A percentile compares a stretch with the other conserved stretches of the same genome.
phyloP scores from a whole-genome alignment of 2,329 filamentous ascomycete genomes.

The Epichloe brachyelytri region DNA sequence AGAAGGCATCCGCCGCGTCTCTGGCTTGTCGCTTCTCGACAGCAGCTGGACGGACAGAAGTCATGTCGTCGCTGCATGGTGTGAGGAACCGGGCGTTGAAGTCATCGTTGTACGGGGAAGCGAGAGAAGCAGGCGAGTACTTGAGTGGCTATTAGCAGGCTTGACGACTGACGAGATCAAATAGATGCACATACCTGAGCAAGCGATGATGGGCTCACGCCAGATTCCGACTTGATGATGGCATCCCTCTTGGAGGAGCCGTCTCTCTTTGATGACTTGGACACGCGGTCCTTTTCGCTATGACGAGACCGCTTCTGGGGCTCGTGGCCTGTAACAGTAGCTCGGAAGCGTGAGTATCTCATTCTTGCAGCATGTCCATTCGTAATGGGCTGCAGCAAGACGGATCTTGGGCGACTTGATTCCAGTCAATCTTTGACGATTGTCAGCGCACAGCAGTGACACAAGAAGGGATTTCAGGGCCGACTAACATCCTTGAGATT shows the following conservation, averaged over 20 bases:
- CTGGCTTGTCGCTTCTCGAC: slow-evolving; percentile 13
- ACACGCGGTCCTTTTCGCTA: slow-evolving; percentile 28
- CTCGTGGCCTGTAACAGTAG: slow-evolving; percentile 33
- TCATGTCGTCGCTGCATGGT: slow-evolving; percentile 40
- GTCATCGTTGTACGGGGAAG: slow-evolving; percentile 25
- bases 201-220: slow-evolving; percentile 15
- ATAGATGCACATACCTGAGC: slow-evolving; percentile 14
- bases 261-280: slow-evolving; percentile 30
- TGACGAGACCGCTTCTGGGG: slow-evolving; percentile 34
- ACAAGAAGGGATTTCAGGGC: neutral
- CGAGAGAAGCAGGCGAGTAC: slow-evolving; percentile 25
- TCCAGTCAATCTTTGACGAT: slow-evolving; percentile 42
- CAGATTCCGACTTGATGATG: slow-evolving; percentile 28
- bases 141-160: slow-evolving; percentile 7
- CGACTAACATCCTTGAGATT: slow-evolving; percentile 45
- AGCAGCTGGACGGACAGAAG: slow-evolving; percentile 16
- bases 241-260: slow-evolving; percentile 20
- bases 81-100: slow-evolving; percentile 34
- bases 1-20: slow-evolving; percentile 2
- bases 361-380: slow-evolving; percentile 50
- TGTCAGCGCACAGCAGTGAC: slow-evolving; percentile 1
- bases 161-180: neutral
- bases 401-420: slow-evolving; percentile 39
- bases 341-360: slow-evolving; percentile 42
- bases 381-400: slow-evolving; percentile 39